A percentile compares a stretch with the other conserved stretches of the same genome.
These are phyloP conservation scores for Naumovozyma castellii DNA, from an alignment of 805 yeast species.

Conservation along the genomic window DNA sequence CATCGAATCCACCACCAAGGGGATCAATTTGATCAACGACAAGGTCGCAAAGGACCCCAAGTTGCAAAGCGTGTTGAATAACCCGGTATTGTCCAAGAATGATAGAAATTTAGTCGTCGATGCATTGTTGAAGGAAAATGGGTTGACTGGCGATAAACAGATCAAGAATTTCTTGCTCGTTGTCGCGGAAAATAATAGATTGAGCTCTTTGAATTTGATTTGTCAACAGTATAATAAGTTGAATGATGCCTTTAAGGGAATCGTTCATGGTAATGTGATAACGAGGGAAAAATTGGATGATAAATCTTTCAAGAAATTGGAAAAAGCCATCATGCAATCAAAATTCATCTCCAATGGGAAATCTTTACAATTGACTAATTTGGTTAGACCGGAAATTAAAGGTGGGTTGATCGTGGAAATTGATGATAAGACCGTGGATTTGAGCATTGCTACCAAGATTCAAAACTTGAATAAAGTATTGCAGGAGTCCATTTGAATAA, in stretches of 20 bases:
- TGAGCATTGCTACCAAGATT: constrained; percentile 76
- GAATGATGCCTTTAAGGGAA: constrained; percentile 82
- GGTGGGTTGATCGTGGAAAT: constrained; percentile 96
- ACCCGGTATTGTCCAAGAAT: constrained; percentile 73
- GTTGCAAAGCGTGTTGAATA: constrained; percentile 50
- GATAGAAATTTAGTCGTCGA: constrained; percentile 68
- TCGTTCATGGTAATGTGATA: constrained; percentile 87
- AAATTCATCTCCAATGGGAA: constrained; percentile 76
- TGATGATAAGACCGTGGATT: constrained; percentile 94
- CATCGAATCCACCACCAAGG: constrained; percentile 57
- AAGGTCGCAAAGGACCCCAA: constrained; percentile 55
- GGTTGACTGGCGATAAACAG: constrained; percentile 46
- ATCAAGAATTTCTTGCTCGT: constrained; percentile 74
- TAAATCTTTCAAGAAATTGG: constrained; percentile 67
- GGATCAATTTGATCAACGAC: constrained; percentile 46
- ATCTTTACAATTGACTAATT: constrained; percentile 74
- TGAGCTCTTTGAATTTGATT: constrained; percentile 56
- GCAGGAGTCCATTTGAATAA: constrained; percentile 59
- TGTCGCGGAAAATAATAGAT: constrained; percentile 90
- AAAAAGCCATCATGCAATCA: constrained; percentile 68
- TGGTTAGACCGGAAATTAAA: constrained; percentile 78
- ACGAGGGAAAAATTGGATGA: constrained; percentile 79
- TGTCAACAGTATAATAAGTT: constrained; percentile 64
- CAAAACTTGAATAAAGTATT: constrained; percentile 82
- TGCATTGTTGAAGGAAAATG: constrained; percentile 33